These are phyloP conservation scores for Solanum gandarillasii DNA, from an alignment of 257 asterid species.

Conservation along the genomic window DNA sequence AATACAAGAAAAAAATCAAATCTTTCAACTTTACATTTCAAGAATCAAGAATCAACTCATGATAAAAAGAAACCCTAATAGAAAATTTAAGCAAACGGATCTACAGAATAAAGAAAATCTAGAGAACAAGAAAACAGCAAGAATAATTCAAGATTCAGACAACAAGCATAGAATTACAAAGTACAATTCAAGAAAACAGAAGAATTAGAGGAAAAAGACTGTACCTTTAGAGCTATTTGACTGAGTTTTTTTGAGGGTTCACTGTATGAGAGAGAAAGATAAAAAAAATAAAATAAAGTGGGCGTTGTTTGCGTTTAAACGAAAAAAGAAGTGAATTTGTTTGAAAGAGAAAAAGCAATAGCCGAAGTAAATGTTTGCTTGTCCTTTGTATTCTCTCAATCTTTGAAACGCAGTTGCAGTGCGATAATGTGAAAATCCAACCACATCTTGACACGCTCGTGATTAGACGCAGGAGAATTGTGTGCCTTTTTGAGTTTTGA, in stretches of 20 bases:
- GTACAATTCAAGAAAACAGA: neutral
- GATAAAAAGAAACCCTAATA: slow-evolving; percentile 25
- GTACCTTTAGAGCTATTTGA: neutral
- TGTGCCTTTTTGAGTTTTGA: neutral
- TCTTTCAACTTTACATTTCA: slow-evolving; percentile 18
- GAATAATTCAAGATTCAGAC: neutral
- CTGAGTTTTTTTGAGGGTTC: neutral
- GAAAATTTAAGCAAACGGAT: slow-evolving; percentile 1
- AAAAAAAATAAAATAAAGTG: neutral
- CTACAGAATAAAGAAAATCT: neutral
- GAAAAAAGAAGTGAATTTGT: slow-evolving; percentile 1
- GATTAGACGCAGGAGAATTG: neutral
- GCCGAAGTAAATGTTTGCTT: slow-evolving; percentile 2
- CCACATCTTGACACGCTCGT: neutral
- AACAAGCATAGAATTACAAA: neutral
- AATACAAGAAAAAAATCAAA: slow-evolving; percentile 3
- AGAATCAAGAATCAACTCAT: neutral
- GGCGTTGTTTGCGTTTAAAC: neutral
- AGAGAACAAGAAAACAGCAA: slow-evolving; percentile 2
- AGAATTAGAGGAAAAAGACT: neutral
- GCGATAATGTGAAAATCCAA: neutral
- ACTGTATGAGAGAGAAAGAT: slow-evolving; percentile 1
- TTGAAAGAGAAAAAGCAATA: neutral
- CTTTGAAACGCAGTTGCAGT: neutral
- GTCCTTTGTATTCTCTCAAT: neutral